These are phyloP conservation scores for Peterozyma xylosa DNA, from an alignment of 805 yeast species.

Conservation along the genomic window DNA sequence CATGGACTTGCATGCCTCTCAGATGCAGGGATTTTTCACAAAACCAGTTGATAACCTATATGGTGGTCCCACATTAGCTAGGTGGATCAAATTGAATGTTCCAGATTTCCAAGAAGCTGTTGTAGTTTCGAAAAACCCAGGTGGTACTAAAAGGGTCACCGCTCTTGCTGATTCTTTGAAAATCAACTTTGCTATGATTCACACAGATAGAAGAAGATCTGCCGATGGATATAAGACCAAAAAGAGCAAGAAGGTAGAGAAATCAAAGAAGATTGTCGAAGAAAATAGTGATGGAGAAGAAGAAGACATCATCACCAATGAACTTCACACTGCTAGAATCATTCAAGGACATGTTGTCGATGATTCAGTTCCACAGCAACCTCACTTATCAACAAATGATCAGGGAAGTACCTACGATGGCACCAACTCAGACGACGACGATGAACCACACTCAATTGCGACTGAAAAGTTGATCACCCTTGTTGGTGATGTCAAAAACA, in stretches of 20 bases:
- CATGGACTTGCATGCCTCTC: slow-evolving; percentile 94
- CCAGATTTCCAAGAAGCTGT: slow-evolving; percentile 83
- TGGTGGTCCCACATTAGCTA: slow-evolving; percentile 93
- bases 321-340: slow-evolving; percentile 91
- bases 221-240: slow-evolving; percentile 44
- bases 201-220: slow-evolving; percentile 91
- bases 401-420: slow-evolving; percentile 47
- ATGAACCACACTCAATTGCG: slow-evolving; percentile 52
- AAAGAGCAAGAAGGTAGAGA: slow-evolving; percentile 6
- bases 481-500: slow-evolving; percentile 91
- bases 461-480: slow-evolving; percentile 87
- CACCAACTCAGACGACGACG: slow-evolving; percentile 83
- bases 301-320: slow-evolving; percentile 61
- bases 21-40: slow-evolving; percentile 98
- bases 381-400: neutral
- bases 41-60: slow-evolving; percentile 95
- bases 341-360: slow-evolving; percentile 96
- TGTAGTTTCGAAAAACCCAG: slow-evolving; percentile 98
- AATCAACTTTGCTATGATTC: slow-evolving; percentile 97
- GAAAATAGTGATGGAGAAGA: slow-evolving; percentile 33
- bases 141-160: slow-evolving; percentile 97
- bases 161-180: slow-evolving; percentile 95
- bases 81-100: slow-evolving; percentile 91
- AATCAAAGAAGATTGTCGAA: neutral
- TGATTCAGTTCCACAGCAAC: slow-evolving; percentile 52